Base-by-base conservation (phyloP, 177 flowering plant genomes). In the Vitis hybrid region DNA sequence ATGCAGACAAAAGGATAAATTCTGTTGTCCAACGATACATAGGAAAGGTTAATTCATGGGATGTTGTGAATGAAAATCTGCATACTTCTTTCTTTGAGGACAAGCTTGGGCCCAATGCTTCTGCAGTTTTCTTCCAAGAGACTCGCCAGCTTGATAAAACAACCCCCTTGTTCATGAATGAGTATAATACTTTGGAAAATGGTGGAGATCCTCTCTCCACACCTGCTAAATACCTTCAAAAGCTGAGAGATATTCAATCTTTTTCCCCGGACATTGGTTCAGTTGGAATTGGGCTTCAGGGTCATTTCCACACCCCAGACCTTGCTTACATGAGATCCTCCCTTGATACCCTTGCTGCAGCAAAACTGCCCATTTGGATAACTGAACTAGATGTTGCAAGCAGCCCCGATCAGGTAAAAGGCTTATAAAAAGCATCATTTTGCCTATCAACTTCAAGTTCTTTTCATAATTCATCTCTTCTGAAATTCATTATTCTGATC, bases 1-100 rank as follows among this genome's bases (percentile, higher is more conserved):
- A 85, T 1, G 65, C 52, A 0, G 13, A 2, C 2, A 56, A 66
- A 32, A 74, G 85, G 60, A 13, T 73, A 0, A 24, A 30, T 46
- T 84, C 87, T 3, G n/a, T 82, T 1, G 30, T 77, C 70, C 9
- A 49, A 2, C 70, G 70, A 21, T 84, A 84, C 74, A 62, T 46
- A 16, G 83, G 83, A 18, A 62, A 73, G 52, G 24, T 82, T 2
- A 76, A 78, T 18, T 79, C 60, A 0, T 84, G 87, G 87, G 87
- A 84, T 60, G 87, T 80, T 3, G 76, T 81, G 3, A 84, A 82
- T 56, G 87, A 84, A 56, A 80, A 82, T 54, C 13, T 84, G 40
- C 85, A 78, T 27, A 72, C 65, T n/a, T 5, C 12, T 0, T 82
- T 72, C 72, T 80, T 72, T 40, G 87, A 84, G 27, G 24, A 54